Base-by-base conservation (phyloP, 1,284 basidiomycete species). In the Ganoderma sinense region DNA sequence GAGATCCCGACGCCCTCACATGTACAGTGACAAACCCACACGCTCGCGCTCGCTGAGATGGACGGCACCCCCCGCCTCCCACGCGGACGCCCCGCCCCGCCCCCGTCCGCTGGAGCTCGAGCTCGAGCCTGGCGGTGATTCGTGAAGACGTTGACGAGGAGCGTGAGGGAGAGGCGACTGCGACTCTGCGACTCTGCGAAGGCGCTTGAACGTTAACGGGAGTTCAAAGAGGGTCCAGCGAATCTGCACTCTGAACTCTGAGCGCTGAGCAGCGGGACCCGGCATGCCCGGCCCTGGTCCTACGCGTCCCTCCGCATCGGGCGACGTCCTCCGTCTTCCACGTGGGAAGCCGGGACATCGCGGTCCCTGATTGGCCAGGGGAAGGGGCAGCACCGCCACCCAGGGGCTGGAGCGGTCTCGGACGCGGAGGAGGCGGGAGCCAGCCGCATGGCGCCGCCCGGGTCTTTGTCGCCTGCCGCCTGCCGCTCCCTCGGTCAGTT, bases 401-500 rank as follows among this genome's bases (percentile, higher is more conserved):
- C 14, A 66, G 68, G 72, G 72, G 66, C 69, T 69, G 69, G 72
- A 71, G 69, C 72, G 72, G 31, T 61, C 65, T 62, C n/a, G 45
- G 56, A 64, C 51, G 43, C 39, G n/a, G 59, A 61, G 59, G 59
- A n/a, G 18, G 18, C 36, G 20, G 29, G 20, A n/a, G n/a, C 29
- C 55, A 18, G 58, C 13, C 36, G 39, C 59, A 61, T 61, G 59
- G 56, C 59, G 10, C 23, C 59, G 39, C 16, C 33, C 20, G 33
- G 39, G 20, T 10, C n/a, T 36, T 10, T 36, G 36, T 10, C 36
- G 36, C 36, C 36, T 36, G 33, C 33, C 33, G 33, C n/a, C n/a
- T n/a, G n/a, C n/a, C n/a, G 33, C 33, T 33, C 33, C 7, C 36
- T 36, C 36, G 36, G 36, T 36, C 6, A 10, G 36, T 2, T n/a